Evolutionary conservation across 495 filamentous ascomycete species (phyloP), one percentile per base, ranked within the genome.

Genomic region (Penicillium canescens): DNA sequence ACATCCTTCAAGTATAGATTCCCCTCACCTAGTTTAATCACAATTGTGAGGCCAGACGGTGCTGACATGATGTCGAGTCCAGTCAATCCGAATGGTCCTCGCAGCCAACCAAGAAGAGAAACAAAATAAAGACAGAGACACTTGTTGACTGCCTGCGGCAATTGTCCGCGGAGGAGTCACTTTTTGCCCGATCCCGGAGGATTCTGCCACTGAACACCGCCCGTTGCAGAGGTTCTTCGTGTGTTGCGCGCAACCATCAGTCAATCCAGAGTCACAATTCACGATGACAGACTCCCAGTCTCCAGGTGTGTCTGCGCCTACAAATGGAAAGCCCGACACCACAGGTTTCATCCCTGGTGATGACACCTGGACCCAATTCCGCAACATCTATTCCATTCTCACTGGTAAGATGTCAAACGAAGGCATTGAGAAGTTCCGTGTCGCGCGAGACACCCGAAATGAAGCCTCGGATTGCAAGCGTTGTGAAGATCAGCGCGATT

Each of bases 11-110:
- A 11, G 49, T 52, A 57, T 45, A 57, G 58, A 41, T 55, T 31
- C 63, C 62, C 65, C 85, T 76, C 78, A 96, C 92, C 92, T 57
- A 97, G 78, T 75, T 97, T 97, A 57, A 97, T 96, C 61, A 97
- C 92, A 52, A 97, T 85, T 37, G 88, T 91, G 57, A 86, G 70
- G 59, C 73, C 56, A 20, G 68, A 48, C 38, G 64, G 61, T 20
- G 51, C 54, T 53, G 64, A 63, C 63, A 71, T 69, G 48, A 38
- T 36, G 46, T 26, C 38, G 12, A 38, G 24, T 28, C 10, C 12
- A 42, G 8, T 46, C 34, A 24, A 45, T 36, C 23, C 16, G 26
- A 33, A 36, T 31, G 11, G 40, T 31, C 14, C 16, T 21, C 21
- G 42, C 20, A 42, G 14, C 31, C 6, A 26, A 5, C 10, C 3